These are phyloP conservation scores for Suillus lakei DNA, from an alignment of 768 basidiomycete species.

Conservation along the genomic window DNA sequence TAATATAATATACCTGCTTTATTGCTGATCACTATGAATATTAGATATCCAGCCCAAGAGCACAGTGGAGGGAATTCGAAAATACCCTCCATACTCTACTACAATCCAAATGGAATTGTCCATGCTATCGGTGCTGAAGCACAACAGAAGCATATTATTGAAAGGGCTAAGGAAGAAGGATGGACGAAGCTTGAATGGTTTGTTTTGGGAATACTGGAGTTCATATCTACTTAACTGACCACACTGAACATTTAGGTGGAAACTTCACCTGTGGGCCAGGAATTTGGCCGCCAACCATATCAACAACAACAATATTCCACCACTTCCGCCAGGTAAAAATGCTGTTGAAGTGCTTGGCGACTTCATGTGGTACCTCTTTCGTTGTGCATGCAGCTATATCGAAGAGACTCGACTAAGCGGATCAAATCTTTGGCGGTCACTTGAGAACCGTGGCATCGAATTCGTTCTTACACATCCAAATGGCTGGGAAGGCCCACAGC, in stretches of 20 bases:
- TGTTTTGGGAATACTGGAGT: slow-evolving; percentile 7
- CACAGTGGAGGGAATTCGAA: slow-evolving; percentile 50
- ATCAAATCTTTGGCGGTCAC: slow-evolving; percentile 46
- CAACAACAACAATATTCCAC: slow-evolving; percentile 39
- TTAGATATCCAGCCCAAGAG: slow-evolving; percentile 47
- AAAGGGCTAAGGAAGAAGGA: slow-evolving; percentile 47
- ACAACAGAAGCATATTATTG: slow-evolving; percentile 41
- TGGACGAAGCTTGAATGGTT: slow-evolving; percentile 54
- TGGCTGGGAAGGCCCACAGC: slow-evolving; percentile 68
- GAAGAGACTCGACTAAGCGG: slow-evolving; percentile 50
- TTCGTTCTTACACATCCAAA: slow-evolving; percentile 67
- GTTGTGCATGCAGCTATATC: slow-evolving; percentile 52
- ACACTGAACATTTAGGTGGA: slow-evolving; percentile 31
- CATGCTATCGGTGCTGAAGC: slow-evolving; percentile 53
- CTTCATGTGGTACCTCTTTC: slow-evolving; percentile 49
- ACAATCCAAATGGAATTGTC: slow-evolving; percentile 43
- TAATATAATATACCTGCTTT: background rate
- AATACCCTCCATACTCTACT: slow-evolving; percentile 54
- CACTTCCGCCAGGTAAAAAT: slow-evolving; percentile 47
- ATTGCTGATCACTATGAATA: slow-evolving; percentile 11
- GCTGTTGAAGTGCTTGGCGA: slow-evolving; percentile 50
- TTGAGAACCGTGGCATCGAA: slow-evolving; percentile 48
- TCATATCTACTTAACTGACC: background rate
- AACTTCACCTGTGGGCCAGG: slow-evolving; percentile 45
- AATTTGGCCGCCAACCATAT: slow-evolving; percentile 36